phyloP scores from a whole-genome alignment of 2,329 filamentous ascomycete species.

The Huntiella savannae region DNA sequence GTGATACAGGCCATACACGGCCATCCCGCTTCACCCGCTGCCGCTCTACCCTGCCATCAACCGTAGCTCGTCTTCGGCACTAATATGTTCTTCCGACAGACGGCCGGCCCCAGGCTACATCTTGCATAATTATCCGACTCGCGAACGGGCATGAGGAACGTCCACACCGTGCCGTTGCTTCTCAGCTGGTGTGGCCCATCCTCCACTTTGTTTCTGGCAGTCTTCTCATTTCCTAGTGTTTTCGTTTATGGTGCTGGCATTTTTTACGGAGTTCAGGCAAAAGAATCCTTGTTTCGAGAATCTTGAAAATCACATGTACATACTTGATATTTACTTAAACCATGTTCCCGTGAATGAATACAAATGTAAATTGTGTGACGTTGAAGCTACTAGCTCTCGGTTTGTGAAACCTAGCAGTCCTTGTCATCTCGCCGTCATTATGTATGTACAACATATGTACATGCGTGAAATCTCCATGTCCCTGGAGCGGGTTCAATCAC shows the following conservation, averaged over 20 bases:
- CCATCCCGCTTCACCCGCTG: neutral
- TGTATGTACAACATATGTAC: neutral
- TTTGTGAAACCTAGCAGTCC: too few species aligned
- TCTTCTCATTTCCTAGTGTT: conserved; percentile 6
- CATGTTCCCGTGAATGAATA: too few species aligned
- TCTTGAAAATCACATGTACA: conserved; percentile 6
- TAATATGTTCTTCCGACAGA: neutral
- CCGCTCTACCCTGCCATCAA: neutral
- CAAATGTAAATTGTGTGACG: too few species aligned
- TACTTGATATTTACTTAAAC: neutral
- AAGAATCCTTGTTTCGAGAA: conserved; percentile 11
- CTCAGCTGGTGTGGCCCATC: neutral
- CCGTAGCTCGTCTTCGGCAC: neutral
- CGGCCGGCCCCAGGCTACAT: neutral
- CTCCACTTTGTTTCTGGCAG: conserved; percentile 1
- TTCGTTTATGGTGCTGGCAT: conserved; percentile 11
- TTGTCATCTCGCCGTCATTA: neutral
- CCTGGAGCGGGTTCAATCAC: neutral
- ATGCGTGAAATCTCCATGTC: neutral
- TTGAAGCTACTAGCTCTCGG: too few species aligned
- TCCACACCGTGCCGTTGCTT: neutral
- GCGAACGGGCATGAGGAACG: too few species aligned
- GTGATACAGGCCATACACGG: neutral
- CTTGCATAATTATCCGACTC: too few species aligned
- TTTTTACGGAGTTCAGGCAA: conserved; percentile 12